These are phyloP conservation scores for Jatropha podagrica DNA, from an alignment of 441 rosid species.

Conservation along the genomic window DNA sequence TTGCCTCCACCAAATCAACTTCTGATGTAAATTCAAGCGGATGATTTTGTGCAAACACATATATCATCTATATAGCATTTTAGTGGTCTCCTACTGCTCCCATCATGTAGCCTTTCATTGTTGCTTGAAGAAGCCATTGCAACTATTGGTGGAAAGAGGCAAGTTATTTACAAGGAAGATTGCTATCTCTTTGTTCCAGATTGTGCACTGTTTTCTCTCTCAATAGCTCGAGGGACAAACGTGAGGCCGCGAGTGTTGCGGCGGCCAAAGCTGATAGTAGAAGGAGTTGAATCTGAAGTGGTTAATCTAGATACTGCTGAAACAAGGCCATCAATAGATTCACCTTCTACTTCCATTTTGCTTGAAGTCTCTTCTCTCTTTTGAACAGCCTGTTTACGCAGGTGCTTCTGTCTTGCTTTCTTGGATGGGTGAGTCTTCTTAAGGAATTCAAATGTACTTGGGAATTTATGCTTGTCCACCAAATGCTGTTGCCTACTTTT, in stretches of 20 bases:
- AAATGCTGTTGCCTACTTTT: constrained; percentile 81
- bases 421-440: constrained; percentile 67
- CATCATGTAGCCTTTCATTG: background rate
- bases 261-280: constrained; percentile 77
- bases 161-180: constrained; percentile 2
- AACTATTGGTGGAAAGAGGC: background rate
- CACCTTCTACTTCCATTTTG: constrained; percentile 77
- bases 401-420: constrained; percentile 72
- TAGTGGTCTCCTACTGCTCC: background rate
- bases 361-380: constrained; percentile 41
- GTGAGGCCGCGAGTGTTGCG: constrained; percentile 70
- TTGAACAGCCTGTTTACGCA: constrained; percentile 36
- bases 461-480: constrained; percentile 89
- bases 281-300: constrained; percentile 75
- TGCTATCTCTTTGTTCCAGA: constrained; percentile 24
- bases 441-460: constrained; percentile 78
- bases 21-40: background rate
- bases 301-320: constrained; percentile 78
- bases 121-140: background rate
- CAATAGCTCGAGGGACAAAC: constrained; percentile 72
- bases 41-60: background rate
- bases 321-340: constrained; percentile 61
- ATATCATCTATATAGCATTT: background rate
- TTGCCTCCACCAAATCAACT: background rate
- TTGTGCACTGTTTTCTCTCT: constrained; percentile 34